phyloP scores from a whole-genome alignment of 306 rosid species.

The Medicago lupulina region DNA sequence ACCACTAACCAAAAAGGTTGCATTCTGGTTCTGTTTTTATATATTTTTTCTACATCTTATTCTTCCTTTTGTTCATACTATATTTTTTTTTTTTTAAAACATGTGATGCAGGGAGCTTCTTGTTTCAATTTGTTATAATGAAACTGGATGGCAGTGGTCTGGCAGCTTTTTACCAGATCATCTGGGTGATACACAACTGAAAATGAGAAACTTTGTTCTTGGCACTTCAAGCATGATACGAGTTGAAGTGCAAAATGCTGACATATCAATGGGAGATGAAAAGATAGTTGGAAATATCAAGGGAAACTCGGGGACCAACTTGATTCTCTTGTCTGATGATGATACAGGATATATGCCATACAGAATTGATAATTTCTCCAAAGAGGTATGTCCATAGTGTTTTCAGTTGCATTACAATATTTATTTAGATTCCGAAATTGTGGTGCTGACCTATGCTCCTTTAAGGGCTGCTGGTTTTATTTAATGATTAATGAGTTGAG shows the following conservation, averaged over 20 bases:
- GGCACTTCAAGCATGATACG: slow-evolving; percentile 77
- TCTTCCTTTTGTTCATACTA: slow-evolving; percentile 30
- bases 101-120: slow-evolving; percentile 78
- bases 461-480: slow-evolving; percentile 17
- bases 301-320: slow-evolving; percentile 89
- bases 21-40: slow-evolving; percentile 14
- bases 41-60: background rate
- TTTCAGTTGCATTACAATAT: slow-evolving; percentile 12
- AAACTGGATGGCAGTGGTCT: slow-evolving; percentile 99
- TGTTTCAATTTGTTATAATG: slow-evolving; percentile 77
- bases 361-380: slow-evolving; percentile 92
- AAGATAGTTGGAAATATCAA: slow-evolving; percentile 82
- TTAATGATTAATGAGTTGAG: background rate
- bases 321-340: slow-evolving; percentile 95
- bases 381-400: slow-evolving; percentile 73
- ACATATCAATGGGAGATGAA: slow-evolving; percentile 78
- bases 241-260: slow-evolving; percentile 97
- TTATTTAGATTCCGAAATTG: slow-evolving; percentile 27
- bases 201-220: slow-evolving; percentile 77
- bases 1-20: slow-evolving; percentile 8
- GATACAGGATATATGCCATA: slow-evolving; percentile 96
- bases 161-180: slow-evolving; percentile 93
- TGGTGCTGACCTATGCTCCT: slow-evolving; percentile 27
- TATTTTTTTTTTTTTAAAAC: slow-evolving; percentile 27
- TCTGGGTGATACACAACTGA: slow-evolving; percentile 92